Evolutionary conservation across 495 filamentous ascomycete genomes (phyloP).

Genomic region (Ascodesmis nigricans): DNA sequence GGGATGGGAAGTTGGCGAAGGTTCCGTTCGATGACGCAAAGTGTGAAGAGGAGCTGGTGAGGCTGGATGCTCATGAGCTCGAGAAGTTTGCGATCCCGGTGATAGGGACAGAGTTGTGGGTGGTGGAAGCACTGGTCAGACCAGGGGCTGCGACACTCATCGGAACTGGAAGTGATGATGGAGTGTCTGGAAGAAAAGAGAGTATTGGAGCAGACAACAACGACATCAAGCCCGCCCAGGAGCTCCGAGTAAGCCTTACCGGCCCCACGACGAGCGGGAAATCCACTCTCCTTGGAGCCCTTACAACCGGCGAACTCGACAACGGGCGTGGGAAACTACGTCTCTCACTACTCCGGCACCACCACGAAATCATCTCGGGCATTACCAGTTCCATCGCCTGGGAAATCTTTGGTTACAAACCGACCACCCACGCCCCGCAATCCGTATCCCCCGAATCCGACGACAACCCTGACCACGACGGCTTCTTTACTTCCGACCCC

Average conservation of each 20-base stretch:
- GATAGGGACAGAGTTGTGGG: constrained; percentile 46
- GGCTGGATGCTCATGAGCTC: constrained; percentile 12
- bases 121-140: constrained; percentile 64
- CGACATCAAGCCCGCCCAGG: constrained; percentile 30
- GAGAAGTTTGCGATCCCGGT: constrained; percentile 17
- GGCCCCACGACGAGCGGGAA: constrained; percentile 88
- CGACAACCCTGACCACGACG: constrained; percentile 1
- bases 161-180: background rate
- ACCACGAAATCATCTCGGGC: constrained; percentile 81
- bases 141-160: constrained; percentile 25
- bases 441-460: constrained; percentile 3
- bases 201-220: constrained; percentile 3
- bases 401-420: constrained; percentile 67
- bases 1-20: background rate
- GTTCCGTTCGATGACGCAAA: constrained; percentile 3
- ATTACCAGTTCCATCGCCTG: constrained; percentile 84
- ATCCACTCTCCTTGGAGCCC: constrained; percentile 67
- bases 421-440: constrained; percentile 5
- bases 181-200: constrained; percentile 1
- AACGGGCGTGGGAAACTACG: constrained; percentile 81
- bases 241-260: constrained; percentile 76
- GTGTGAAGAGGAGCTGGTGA: constrained; percentile 2
- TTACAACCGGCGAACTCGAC: constrained; percentile 70
- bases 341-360: constrained; percentile 69
- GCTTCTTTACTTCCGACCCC: constrained; percentile 4